These are phyloP conservation scores for Podaxis carcinomalis DNA, from an alignment of 768 basidiomycete species.

Conservation along the genomic window DNA sequence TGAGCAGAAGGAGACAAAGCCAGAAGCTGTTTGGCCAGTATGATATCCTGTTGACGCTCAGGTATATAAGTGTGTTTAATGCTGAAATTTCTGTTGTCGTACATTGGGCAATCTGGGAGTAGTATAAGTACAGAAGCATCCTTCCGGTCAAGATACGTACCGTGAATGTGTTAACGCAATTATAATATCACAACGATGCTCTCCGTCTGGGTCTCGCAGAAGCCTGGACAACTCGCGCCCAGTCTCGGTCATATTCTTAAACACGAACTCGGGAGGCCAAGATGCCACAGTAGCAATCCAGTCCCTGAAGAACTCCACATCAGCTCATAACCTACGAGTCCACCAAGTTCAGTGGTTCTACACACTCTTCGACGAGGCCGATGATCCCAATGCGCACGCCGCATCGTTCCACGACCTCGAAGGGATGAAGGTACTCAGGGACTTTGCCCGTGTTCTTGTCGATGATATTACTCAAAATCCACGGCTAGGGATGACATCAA, in stretches of 20 bases:
- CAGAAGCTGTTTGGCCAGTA: constrained; percentile 60
- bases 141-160: constrained; percentile 28
- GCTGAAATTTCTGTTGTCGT: constrained; percentile 7
- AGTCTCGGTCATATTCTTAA: constrained; percentile 69
- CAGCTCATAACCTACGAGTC: neutral
- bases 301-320: constrained; percentile 42
- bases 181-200: constrained; percentile 73
- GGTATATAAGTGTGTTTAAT: neutral
- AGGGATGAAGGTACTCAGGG: constrained; percentile 61
- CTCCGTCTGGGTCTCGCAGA: constrained; percentile 67
- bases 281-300: constrained; percentile 87
- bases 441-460: constrained; percentile 58
- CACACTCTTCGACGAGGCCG: constrained; percentile 82
- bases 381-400: constrained; percentile 77
- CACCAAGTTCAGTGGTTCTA: neutral
- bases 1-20: constrained; percentile 58
- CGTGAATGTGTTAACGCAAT: constrained; percentile 85
- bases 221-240: constrained; percentile 68
- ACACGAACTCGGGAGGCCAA: constrained; percentile 80
- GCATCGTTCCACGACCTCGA: constrained; percentile 60
- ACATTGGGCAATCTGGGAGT: constrained; percentile 46
- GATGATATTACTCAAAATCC: constrained; percentile 86
- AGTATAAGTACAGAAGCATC: neutral
- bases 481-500: constrained; percentile 49
- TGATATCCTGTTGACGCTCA: constrained; percentile 52